phyloP scores from a whole-genome alignment of 305 asterid genomes.

The Andrographis paniculata region DNA sequence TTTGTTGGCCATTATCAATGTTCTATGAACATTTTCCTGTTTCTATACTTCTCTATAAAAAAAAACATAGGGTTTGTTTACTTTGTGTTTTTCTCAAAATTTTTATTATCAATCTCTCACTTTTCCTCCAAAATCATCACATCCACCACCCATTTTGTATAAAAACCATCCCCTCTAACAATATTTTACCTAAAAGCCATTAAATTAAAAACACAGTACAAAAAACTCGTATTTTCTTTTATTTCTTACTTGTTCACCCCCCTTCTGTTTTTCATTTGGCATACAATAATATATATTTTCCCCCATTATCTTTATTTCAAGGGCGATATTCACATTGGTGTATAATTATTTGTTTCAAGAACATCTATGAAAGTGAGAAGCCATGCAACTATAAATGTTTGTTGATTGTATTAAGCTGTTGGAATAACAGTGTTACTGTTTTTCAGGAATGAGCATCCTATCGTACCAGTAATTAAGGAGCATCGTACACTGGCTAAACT shows the following conservation, averaged over 20 bases:
- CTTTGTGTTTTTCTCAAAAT: no score
- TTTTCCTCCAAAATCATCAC: no score
- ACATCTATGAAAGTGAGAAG: constrained; percentile 4
- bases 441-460: constrained; percentile 88
- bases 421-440: constrained; percentile 17
- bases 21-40: neutral
- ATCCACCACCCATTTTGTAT: no score
- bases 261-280: constrained; percentile 1
- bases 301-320: neutral
- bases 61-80: no score
- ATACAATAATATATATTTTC: neutral
- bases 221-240: no score
- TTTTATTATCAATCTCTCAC: no score
- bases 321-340: neutral
- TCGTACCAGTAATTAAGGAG: constrained; percentile 84
- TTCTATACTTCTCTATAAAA: neutral
- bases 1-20: no score
- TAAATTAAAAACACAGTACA: no score
- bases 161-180: no score
- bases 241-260: no score
- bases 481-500: constrained; percentile 88
- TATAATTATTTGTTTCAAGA: constrained; percentile 1
- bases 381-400: constrained; percentile 3
- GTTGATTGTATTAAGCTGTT: constrained; percentile 4
- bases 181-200: no score